Base-by-base conservation (phyloP, 2,329 filamentous ascomycete species). In the Alternaria dauci region DNA sequence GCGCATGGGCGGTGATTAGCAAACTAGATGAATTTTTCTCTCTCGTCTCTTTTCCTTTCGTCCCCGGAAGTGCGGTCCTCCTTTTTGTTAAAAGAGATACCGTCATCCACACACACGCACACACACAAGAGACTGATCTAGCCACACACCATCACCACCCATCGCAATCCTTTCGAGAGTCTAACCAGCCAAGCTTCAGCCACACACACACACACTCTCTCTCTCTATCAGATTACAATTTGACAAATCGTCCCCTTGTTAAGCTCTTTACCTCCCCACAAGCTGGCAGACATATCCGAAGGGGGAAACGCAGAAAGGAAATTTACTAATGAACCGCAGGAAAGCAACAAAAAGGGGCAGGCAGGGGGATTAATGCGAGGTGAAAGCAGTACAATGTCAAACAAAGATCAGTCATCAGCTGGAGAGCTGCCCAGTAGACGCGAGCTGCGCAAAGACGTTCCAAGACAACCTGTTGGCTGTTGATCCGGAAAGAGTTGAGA, bases 201-300 rank as follows among this genome's bases (percentile, higher is more conserved):
- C 36, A 48, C 46, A 44, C 51, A 53, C 52, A 55, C 53, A 63
- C 63, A 62, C 53, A 63, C 63, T 62, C 20, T 23, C 20, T 23
- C 39, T 25, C 18, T 55, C 65, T 61, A 59, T 65, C 66, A 66
- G 50, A 59, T 68, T 42, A 69, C 66, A 78, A 77, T 77, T 78
- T 78, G 67, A 68, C 8, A 62, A 59, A 70, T 76, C 76, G 68
- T 76, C 76, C 76, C 77, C 76, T 74, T 58, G 59, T 63, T 66
- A 60, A 74, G 66, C 71, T 70, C 6, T 42, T 72, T 69, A 77
- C 77, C 71, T 78, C 77, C 77, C 77, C 77, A 78, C 73, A 75
- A 74, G 76, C 77, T 76, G 76, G 72, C 69, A 78, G 74, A 78
- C 76, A 78, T 73, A 65, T 73, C 71, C 67, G 73, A 73, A 76